Conservation (phyloP, 2,329 filamentous ascomycete species). For the Aciculosporium take region DNA sequence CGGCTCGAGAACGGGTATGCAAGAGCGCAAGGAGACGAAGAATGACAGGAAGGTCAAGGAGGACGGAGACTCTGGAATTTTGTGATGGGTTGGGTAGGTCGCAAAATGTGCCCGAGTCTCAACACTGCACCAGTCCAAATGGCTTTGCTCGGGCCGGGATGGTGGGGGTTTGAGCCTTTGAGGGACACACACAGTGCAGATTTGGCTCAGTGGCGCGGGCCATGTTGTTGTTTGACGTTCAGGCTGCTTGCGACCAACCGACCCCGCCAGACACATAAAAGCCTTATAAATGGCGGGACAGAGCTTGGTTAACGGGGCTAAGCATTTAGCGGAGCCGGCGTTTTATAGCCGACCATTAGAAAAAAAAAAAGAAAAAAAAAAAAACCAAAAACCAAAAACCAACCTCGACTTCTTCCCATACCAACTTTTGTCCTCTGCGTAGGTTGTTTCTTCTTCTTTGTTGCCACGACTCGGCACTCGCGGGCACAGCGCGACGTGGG, state of each 20-base stretch:
- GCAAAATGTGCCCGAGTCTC: slow-evolving; percentile 19
- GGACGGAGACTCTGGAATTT: slow-evolving; percentile 1
- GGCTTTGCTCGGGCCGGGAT: slow-evolving; percentile 9
- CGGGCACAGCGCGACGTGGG: too few relatives aligned
- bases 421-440: too few relatives aligned
- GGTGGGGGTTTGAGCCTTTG: slow-evolving; percentile 22
- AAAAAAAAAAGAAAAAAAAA: too few relatives aligned
- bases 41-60: slow-evolving; percentile 1
- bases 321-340: slow-evolving; percentile 6
- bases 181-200: slow-evolving; percentile 24
- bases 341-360: not conserved
- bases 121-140: slow-evolving; percentile 6
- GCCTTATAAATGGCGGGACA: slow-evolving; percentile 15
- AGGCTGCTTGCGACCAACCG: too few relatives aligned
- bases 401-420: slow-evolving; percentile 1
- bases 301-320: slow-evolving; percentile 11
- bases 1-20: not conserved
- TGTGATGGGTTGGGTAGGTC: slow-evolving; percentile 16
- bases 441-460: too few relatives aligned
- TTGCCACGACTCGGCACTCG: too few relatives aligned
- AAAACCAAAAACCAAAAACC: too few relatives aligned
- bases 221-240: slow-evolving; percentile 9
- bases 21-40: slow-evolving; percentile 3
- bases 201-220: slow-evolving; percentile 12
- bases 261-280: slow-evolving; percentile 17